Conservation (phyloP, 1,139 yeast genomes). For the Candida labiduridarum region DNA sequence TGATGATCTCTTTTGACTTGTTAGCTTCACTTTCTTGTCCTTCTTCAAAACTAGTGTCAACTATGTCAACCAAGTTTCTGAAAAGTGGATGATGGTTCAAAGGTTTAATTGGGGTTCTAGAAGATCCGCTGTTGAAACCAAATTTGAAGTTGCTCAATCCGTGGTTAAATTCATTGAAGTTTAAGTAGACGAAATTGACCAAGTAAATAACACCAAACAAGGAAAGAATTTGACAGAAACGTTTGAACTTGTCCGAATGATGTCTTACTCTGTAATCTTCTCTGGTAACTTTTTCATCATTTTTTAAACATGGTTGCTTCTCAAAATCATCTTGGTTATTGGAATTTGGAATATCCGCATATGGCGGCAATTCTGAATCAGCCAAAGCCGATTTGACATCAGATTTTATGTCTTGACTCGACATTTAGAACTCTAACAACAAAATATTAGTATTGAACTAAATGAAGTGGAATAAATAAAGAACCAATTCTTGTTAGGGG, state of each 20-base stretch:
- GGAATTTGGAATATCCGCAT: conserved; percentile 1
- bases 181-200: not conserved
- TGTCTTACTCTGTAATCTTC: not conserved
- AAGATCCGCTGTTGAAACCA: not conserved
- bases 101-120: not conserved
- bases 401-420: conserved; percentile 2
- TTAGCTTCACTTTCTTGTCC: conserved; percentile 3
- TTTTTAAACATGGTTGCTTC: not conserved
- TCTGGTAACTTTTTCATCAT: not conserved
- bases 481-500: too few species aligned
- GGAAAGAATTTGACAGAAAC: not conserved
- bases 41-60: conserved; percentile 1
- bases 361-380: conserved; percentile 4
- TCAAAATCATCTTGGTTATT: not conserved
- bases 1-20: conserved; percentile 21
- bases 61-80: conserved; percentile 10
- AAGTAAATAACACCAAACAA: conserved; percentile 2
- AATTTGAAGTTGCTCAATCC: conserved; percentile 1
- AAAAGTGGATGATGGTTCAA: conserved; percentile 9
- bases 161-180: not conserved
- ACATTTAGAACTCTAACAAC: not conserved
- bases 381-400: not conserved
- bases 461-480: not conserved
- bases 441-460: not conserved
- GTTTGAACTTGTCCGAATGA: not conserved